Conservation (phyloP, 148 eudicot species). For the Rhododendron mucronatum region DNA sequence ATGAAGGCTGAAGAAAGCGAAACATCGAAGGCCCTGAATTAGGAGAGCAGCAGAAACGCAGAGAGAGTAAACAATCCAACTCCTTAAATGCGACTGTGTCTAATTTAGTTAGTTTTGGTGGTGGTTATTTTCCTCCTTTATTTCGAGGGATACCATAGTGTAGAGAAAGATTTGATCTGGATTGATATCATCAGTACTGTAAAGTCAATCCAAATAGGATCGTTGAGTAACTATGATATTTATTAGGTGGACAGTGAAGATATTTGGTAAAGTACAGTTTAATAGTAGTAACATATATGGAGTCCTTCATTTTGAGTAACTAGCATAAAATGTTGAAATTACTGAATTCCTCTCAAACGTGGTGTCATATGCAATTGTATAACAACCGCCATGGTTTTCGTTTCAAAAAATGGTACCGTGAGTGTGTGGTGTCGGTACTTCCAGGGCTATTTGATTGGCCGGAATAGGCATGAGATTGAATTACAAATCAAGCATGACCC, state of each 20-base stretch:
- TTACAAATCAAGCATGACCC: not conserved
- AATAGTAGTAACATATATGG: not conserved
- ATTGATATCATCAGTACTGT: not conserved
- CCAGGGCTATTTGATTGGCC: not conserved
- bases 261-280: slow-evolving; percentile 3
- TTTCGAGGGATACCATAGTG: not conserved
- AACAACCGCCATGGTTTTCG: not conserved
- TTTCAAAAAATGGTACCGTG: not conserved
- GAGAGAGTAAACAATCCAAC: not conserved
- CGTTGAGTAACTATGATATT: not conserved
- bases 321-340: not conserved
- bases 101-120: not conserved
- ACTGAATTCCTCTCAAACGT: not conserved
- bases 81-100: not conserved
- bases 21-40: not conserved
- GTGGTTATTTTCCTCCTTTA: not conserved
- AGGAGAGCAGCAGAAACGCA: not conserved
- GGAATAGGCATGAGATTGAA: not conserved
- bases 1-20: not conserved
- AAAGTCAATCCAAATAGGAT: slow-evolving; percentile 5
- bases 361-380: not conserved
- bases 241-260: slow-evolving; percentile 5
- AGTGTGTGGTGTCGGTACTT: not conserved
- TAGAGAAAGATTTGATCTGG: not conserved
- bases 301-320: not conserved